These are phyloP conservation scores for Manihot esculenta DNA, from an alignment of 441 rosid species.

Conservation along the genomic window DNA sequence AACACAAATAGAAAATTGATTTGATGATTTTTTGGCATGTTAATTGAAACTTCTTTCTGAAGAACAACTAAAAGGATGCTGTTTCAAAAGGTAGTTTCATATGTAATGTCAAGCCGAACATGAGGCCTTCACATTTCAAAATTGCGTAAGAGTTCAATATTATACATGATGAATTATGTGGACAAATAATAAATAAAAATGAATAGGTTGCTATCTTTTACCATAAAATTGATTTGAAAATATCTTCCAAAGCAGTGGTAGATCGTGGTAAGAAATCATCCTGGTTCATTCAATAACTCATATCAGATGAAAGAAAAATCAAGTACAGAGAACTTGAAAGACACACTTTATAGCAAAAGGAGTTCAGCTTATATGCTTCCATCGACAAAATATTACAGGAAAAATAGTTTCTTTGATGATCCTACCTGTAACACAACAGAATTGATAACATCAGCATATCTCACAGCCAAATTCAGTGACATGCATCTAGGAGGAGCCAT, in stretches of 20 bases:
- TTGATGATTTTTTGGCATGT: background rate
- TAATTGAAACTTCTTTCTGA: too few relatives aligned
- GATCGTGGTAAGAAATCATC: slow-evolving; percentile 93
- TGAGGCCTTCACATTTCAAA: background rate
- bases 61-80: background rate
- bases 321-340: background rate
- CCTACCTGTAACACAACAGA: slow-evolving; percentile 79
- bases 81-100: background rate
- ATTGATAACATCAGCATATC: slow-evolving; percentile 80
- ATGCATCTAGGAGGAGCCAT: slow-evolving; percentile 84
- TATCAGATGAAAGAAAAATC: slow-evolving; percentile 16
- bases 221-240: slow-evolving; percentile 86
- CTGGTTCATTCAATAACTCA: slow-evolving; percentile 43
- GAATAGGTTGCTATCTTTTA: slow-evolving; percentile 46
- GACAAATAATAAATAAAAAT: background rate
- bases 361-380: background rate
- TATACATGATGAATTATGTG: background rate
- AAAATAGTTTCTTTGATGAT: background rate
- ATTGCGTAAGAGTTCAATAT: background rate
- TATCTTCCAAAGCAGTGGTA: slow-evolving; percentile 71
- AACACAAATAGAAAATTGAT: background rate
- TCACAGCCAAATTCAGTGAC: slow-evolving; percentile 85
- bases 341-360: background rate
- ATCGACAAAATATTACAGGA: background rate
- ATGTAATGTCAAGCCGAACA: background rate